Base-by-base conservation (phyloP, 305 asterid species). In the Fraxinus baroniana region DNA sequence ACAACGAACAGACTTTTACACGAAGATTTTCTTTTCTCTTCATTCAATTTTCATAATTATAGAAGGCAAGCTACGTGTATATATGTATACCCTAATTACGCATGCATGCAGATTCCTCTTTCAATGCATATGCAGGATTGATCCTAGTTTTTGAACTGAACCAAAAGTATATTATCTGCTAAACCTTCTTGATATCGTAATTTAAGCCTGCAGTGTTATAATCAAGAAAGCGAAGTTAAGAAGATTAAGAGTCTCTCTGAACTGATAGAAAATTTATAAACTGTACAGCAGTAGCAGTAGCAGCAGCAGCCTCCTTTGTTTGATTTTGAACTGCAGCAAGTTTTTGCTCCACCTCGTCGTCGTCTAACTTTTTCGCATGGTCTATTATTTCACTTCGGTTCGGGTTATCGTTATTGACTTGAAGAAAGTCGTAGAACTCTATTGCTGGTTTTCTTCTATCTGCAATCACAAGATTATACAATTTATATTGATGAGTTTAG, bases 401-500 rank as follows among this genome's bases (percentile, higher is more conserved):
- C 37, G 93, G 86, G 72, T 66, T 66, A 66, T 93, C 93, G 0
- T 90, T 84, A 74, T 93, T 91, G 81, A 93, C 93, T 87, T 90
- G 91, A 18, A 93, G 88, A 87, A 93, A 93, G 80, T 93, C 91
- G 75, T 89, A 92, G 84, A 92, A 93, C 85, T 93, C 93, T 74
- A 85, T 89, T 39, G 86, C 88, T 10, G 36, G 7, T 78, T 89
- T 83, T 18, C 87, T 87, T 79, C 82, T 86, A 75, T 86, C 94
- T 90, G 74, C 74, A 66, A 5, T 1, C 36, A 66, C 18, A 26
- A 44, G n/a, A 3, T 44, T 55, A 55, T n/a, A n/a, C 8, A 35
- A 35, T 35, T 33, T 35, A 35, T 5, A 35, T 49, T 55, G 20
- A 55, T 55, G 64, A 55, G 22, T 39, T 39, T 39, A 5, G 9